Base-by-base conservation (phyloP, 2,329 filamentous ascomycete species). In the Aspergillus sp. region DNA sequence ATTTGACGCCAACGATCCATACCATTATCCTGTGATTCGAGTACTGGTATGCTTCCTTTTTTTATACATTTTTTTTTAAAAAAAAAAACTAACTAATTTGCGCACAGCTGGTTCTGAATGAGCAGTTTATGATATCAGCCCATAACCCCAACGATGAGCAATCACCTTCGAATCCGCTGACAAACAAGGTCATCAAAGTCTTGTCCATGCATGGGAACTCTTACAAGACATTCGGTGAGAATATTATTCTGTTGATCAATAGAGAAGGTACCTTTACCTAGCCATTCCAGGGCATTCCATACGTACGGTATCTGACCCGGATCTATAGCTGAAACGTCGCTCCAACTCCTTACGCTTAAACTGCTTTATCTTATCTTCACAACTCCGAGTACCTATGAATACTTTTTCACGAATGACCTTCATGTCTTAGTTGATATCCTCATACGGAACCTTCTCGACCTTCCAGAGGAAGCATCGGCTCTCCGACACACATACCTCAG, bases 371-470 rank as follows among this genome's bases (percentile, higher is more conserved):
- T 99, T 37, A 83, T 99, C 9, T 99, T 99, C 76, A 96, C 93
- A 4, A 98, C 91, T 9, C 87, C 87, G 56, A 85, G 89, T 15
- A 99, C 95, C 0, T 91, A 95, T 73, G 95, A 99, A 76, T 99
- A 98, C 76, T 99, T 99, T 71, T 99, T 98, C 75, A 97, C 92
- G 27, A 99, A 99, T 71, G 95, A 99, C 70, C 82, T 99, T 31
- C 90, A 91, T 58, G 95, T 99, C 4, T 84, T 99, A 15, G 83
- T 98, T 47, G 95, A 99, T 70, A 95, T 99, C 63, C 92, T 99
- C 58, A 91, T 99, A 60, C 90, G 95, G 44, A 99, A 99, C 69
- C 81, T 99, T n/a, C 87, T 98, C 68, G 95, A 99, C 72, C 81
- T 99, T 8, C 95, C 96, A 0, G 89, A 93, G 68, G 93, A 96